Evolutionary conservation across 129 eudicot genomes (phyloP), one percentile per base, ranked within the genome.

Genomic region (Artemisia tridentata): DNA sequence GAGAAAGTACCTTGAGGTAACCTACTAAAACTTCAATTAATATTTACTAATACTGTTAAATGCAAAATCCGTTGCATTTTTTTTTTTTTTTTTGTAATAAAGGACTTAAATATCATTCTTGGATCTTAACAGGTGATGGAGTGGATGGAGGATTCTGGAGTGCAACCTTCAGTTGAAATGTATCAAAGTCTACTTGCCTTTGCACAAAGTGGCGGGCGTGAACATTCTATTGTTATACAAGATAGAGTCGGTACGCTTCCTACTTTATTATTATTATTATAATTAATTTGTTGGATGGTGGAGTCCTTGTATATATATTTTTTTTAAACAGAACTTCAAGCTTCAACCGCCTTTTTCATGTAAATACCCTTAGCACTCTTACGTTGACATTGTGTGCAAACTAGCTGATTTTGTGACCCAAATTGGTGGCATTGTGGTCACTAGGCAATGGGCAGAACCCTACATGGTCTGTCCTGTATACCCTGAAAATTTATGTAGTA

Each of bases 1-100:
- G 99, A 89, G 99, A 77, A 93, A 90, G 83, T 93, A 90, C 72
- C 67, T 93, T 4, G 99, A 93, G 99, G 99, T 87, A 80, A 80
- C 65, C 53, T 56, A 15, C 29, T 54, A 46, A 62, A 67, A 74
- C 65, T 52, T 34, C 49, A 11, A 72, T 47, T 21, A 25, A 17
- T 51, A 16, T 73, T 65, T 74, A 25, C 17, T 54, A 56, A 58
- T 57, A 57, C 41, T 73, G 25, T n/a, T 7, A 50, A 18, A 17
- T 51, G 63, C 51, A 63, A 50, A 49, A 7, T 52, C 19, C 20
- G 6, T 54, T 5, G 27, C 4, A 27, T 18, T 18, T 13, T 13
- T 27, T 45, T n/a, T 59, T 13, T 27, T 45, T n/a, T 59, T 23
- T 60, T 27, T 13, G 3, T 13, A 2, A 41, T 13, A 27, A 9